Evolutionary conservation across 129 eudicot species (phyloP), one percentile per base, ranked within the genome.

Genomic region (Glebionis coronaria): DNA sequence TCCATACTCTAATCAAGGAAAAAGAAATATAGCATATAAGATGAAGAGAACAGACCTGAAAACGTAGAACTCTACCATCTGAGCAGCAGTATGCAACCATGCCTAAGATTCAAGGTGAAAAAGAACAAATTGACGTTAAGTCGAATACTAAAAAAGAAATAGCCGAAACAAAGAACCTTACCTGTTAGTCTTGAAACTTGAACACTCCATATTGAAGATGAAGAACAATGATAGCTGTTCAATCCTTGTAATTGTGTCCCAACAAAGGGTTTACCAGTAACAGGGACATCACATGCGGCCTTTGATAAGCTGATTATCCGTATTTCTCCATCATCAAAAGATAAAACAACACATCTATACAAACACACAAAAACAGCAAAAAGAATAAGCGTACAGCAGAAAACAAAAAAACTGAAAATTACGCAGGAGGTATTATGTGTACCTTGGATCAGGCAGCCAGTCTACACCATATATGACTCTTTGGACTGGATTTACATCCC

Each of bases 381-480:
- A 3, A 35, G 9, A 3, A 54, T 4, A 42, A 4, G 42, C 2
- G 10, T 35, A 6, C 0, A 35, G 10, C 10, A 6, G 42, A 14
- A 29, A 60, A n/a, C n/a, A 4, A 29, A 38, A 42, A 59, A 59
- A 63, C 11, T 25, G 25, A 11, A 54, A 53, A 50, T 4, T 7
- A 35, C 9, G 2, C 42, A 35, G 9, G 42, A 7, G 42, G 42
- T 35, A 8, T 35, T 35, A 35, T 35, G 42, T 35, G n/a, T 81
- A 92, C 98, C 90, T 86, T 69, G 95, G 98, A 81, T 93, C 83
- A n/a, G 87, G 82, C 20, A 80, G 52, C 98, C 98, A 93, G 69
- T 93, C 98, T 80, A 93, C 63, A 80, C 91, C 73, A 69, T 72
- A 81, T 52, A 82, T 75, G 51, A 70, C 65, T 65, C 72, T 78